Evolutionary conservation across 1,284 basidiomycete genomes (phyloP), one percentile per base, ranked within the genome.

Genomic region (Rhodotorula sp.): DNA sequence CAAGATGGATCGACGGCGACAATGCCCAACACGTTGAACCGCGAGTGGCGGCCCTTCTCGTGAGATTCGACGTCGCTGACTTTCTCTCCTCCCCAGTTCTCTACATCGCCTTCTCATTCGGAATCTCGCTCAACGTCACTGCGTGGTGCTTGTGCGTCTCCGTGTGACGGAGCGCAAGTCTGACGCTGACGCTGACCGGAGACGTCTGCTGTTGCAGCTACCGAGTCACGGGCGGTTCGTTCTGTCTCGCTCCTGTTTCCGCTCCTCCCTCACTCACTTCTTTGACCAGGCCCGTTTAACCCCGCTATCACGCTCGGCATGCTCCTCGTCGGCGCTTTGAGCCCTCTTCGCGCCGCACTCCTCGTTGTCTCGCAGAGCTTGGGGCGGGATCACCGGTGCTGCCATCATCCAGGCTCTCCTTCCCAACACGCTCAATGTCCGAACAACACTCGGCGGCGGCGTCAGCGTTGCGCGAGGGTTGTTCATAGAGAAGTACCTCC

Each of bases 281-380:
- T 47, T 19, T 27, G n/a, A 44, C 39, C 36, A 20, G 86, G 85
- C 11, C 79, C 86, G 51, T 89, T 90, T 81, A 90, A 90, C 76
- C 89, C 89, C 0, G 84, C 87, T 65, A 84, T 90, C 66, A 86
- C 85, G n/a, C 81, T 88, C 44, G 85, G 88, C 1, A 82, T 90
- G 47, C 81, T 86, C 49, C 79, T 89, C 17, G 82, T 85, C 11
- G 88, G 88, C 1, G 82, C 84, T 24, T 83, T 90, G 66, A 81
- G 82, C 13, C 87, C 88, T 4, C 79, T 87, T 27, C 84, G 88
- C 27, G 88, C 87, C 70, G 80, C 87, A 29, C 79, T 89, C 51
- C 87, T 86, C 72, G 85, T 84, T 68, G 78, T 87, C 55, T 87
- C 60, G 1, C 63, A 70, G 52, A 46, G 66, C n/a, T 39, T 70